Conservation (phyloP, 805 yeast genomes). For the Metschnikowia kunwiensis region DNA sequence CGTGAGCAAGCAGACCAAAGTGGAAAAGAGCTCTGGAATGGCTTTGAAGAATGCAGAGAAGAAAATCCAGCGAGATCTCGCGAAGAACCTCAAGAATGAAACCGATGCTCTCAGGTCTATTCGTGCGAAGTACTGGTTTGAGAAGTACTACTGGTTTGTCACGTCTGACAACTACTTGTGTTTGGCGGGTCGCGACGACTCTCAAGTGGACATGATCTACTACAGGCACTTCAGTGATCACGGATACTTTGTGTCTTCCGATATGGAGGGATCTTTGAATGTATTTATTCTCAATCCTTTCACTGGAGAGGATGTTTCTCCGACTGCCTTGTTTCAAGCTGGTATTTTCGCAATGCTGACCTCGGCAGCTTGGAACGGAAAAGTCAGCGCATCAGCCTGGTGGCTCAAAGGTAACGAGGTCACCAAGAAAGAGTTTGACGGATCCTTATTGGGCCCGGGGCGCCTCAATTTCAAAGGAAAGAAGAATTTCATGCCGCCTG, state of each 20-base stretch:
- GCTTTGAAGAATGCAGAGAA: slow-evolving; percentile 83
- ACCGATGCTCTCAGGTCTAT: slow-evolving; percentile 50
- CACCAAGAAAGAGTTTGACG: slow-evolving; percentile 65
- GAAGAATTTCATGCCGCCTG: slow-evolving; percentile 65
- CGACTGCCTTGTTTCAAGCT: slow-evolving; percentile 85
- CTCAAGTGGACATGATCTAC: slow-evolving; percentile 77
- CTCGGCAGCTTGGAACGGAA: slow-evolving; percentile 87
- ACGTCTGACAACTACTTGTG: slow-evolving; percentile 85
- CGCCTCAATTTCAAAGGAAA: slow-evolving; percentile 52
- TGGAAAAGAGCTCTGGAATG: slow-evolving; percentile 68
- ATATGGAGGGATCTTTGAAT: slow-evolving; percentile 66
- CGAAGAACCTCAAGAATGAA: slow-evolving; percentile 56
- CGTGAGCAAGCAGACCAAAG: slow-evolving; percentile 72
- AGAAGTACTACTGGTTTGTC: slow-evolving; percentile 92
- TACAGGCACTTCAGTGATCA: slow-evolving; percentile 70
- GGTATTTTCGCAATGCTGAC: slow-evolving; percentile 80
- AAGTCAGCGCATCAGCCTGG: slow-evolving; percentile 81
- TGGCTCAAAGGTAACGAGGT: slow-evolving; percentile 68
- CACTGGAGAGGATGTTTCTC: slow-evolving; percentile 70
- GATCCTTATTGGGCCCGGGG: slow-evolving; percentile 58
- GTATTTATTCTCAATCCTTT: slow-evolving; percentile 81
- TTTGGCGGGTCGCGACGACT: slow-evolving; percentile 78
- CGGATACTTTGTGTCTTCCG: slow-evolving; percentile 73
- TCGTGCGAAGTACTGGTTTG: slow-evolving; percentile 84
- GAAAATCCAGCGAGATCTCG: slow-evolving; percentile 70